A percentile compares a stretch with the other conserved stretches of the same genome.
phyloP scores from a whole-genome alignment of 2,329 filamentous ascomycete genomes.

The Epicoccum nigrum region DNA sequence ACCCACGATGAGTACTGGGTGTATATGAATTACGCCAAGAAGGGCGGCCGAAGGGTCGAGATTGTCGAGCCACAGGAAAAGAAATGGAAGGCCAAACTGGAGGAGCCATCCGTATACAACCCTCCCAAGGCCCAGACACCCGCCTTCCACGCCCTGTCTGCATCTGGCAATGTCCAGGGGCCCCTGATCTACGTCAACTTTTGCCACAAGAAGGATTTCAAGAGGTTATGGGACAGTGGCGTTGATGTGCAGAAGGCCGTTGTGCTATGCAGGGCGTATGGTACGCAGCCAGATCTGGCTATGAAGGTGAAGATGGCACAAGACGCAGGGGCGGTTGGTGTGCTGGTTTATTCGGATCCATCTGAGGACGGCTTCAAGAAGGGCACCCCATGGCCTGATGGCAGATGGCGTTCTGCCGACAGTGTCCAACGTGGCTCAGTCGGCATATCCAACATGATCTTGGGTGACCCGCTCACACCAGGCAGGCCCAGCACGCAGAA shows the following conservation, averaged over 20 bases:
- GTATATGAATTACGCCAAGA: slow-evolving; percentile 88
- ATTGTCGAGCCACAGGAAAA: slow-evolving; percentile 74
- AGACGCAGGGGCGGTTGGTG: slow-evolving; percentile 81
- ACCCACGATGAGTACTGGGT: slow-evolving; percentile 77
- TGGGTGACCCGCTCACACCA: slow-evolving; percentile 91
- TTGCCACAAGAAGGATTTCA: slow-evolving; percentile 83
- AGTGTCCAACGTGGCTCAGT: slow-evolving; percentile 84
- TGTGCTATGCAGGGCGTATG: slow-evolving; percentile 81
- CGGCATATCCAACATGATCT: slow-evolving; percentile 77
- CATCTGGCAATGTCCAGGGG: slow-evolving; percentile 82
- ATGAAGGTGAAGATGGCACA: slow-evolving; percentile 92
- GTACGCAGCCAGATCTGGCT: slow-evolving; percentile 72
- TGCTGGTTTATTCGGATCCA: slow-evolving; percentile 92
- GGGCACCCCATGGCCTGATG: slow-evolving; percentile 75
- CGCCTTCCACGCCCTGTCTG: slow-evolving; percentile 88
- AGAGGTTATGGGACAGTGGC: slow-evolving; percentile 70
- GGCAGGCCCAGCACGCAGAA: slow-evolving; percentile 77
- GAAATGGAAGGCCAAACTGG: slow-evolving; percentile 79
- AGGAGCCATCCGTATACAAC: slow-evolving; percentile 77
- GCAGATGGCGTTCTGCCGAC: slow-evolving; percentile 79
- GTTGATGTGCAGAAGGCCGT: slow-evolving; percentile 80
- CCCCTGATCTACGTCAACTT: slow-evolving; percentile 93
- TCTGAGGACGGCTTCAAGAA: slow-evolving; percentile 79
- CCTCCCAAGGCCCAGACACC: slow-evolving; percentile 67
- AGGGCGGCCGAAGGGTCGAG: slow-evolving; percentile 77